These are phyloP conservation scores for Hypholoma sublateritium DNA, from an alignment of 768 basidiomycete genomes.

Conservation along the genomic window DNA sequence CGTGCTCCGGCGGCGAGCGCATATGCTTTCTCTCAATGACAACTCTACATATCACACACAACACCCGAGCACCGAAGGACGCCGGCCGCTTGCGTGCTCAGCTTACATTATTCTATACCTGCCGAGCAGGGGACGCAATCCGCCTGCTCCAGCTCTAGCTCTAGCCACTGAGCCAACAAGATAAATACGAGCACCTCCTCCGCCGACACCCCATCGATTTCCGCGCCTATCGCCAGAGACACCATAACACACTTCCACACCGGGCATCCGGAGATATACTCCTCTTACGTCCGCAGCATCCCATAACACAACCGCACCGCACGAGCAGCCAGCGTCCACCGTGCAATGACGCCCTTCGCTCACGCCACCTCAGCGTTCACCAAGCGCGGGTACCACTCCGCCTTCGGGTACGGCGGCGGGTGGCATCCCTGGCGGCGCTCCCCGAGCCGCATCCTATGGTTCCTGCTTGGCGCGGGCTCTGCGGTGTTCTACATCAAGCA, in stretches of 20 bases:
- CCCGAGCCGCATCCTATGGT: slow-evolving; percentile 70
- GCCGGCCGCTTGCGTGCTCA: slow-evolving; percentile 1
- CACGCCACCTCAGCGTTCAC: background rate
- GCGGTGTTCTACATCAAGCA: slow-evolving; percentile 42
- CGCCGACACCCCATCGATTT: too few species aligned
- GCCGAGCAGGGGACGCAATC: background rate
- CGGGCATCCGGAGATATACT: too few species aligned
- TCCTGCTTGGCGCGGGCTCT: slow-evolving; percentile 55
- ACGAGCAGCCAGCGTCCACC: too few species aligned
- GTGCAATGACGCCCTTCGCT: background rate
- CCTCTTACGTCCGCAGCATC: background rate
- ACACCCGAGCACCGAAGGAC: background rate
- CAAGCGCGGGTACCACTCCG: background rate
- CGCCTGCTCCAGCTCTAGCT: background rate
- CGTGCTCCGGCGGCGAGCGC: too few species aligned
- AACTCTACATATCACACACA: too few species aligned
- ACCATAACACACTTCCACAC: too few species aligned
- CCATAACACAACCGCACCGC: background rate
- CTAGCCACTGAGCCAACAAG: too few species aligned
- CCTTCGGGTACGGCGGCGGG: slow-evolving; percentile 3
- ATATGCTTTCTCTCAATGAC: too few species aligned
- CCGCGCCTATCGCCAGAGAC: too few species aligned
- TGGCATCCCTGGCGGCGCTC: slow-evolving; percentile 20
- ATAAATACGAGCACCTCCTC: too few species aligned
- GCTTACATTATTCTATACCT: background rate